Evolutionary conservation across 768 basidiomycete genomes (phyloP).

Genomic region (Suillus sp.): DNA sequence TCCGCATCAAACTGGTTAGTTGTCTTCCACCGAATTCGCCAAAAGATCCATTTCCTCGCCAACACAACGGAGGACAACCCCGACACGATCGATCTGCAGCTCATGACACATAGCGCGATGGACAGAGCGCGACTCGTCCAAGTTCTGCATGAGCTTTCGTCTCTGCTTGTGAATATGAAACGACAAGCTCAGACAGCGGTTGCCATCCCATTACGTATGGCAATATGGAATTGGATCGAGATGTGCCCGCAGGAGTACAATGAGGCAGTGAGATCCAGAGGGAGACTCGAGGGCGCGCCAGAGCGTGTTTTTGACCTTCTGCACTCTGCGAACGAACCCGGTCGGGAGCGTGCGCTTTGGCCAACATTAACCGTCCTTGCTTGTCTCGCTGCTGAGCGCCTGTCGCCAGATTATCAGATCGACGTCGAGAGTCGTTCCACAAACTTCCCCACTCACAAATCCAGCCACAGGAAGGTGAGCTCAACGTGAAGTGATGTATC

Average conservation of each 20-base stretch:
- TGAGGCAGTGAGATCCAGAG: slow-evolving; percentile 62
- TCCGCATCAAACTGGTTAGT: slow-evolving; percentile 88
- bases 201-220: slow-evolving; percentile 69
- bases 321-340: slow-evolving; percentile 47
- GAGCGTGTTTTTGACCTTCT: slow-evolving; percentile 87
- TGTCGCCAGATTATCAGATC: slow-evolving; percentile 57
- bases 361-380: slow-evolving; percentile 77
- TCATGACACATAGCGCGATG: slow-evolving; percentile 78
- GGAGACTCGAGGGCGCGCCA: slow-evolving; percentile 75
- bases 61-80: slow-evolving; percentile 50
- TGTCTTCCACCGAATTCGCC: slow-evolving; percentile 68
- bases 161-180: slow-evolving; percentile 81
- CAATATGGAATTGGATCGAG: slow-evolving; percentile 91
- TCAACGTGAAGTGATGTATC: too few relatives aligned
- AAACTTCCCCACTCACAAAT: slow-evolving; percentile 34
- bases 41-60: slow-evolving; percentile 69
- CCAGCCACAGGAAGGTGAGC: slow-evolving; percentile 33
- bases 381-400: slow-evolving; percentile 73
- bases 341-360: slow-evolving; percentile 65
- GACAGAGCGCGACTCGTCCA: slow-evolving; percentile 68
- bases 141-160: slow-evolving; percentile 78
- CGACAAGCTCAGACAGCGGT: slow-evolving; percentile 72
- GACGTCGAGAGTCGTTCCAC: slow-evolving; percentile 35
- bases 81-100: slow-evolving; percentile 73
- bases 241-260: slow-evolving; percentile 78